Evolutionary conservation across 1,139 yeast genomes (phyloP).

Genomic region (Groenewaldozyma auringiensis): DNA sequence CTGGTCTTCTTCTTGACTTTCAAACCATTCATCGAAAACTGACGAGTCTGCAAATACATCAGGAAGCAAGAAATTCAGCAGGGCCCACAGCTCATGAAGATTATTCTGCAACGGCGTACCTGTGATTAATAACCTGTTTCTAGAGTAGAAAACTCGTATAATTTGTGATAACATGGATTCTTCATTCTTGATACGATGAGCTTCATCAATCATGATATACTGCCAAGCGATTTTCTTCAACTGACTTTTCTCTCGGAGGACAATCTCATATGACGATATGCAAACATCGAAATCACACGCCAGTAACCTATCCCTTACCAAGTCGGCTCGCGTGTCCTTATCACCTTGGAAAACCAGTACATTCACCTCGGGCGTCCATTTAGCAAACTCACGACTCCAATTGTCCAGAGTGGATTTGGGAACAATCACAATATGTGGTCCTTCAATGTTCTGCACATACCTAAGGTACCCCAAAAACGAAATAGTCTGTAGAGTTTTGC

Average conservation of each 20-base stretch:
- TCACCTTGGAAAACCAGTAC: slow-evolving; percentile 81
- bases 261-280: slow-evolving; percentile 87
- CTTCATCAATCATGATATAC: slow-evolving; percentile 90
- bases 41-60: slow-evolving; percentile 93
- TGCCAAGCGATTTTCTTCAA: slow-evolving; percentile 88
- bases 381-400: slow-evolving; percentile 89
- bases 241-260: slow-evolving; percentile 76
- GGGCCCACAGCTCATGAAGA: slow-evolving; percentile 92
- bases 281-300: slow-evolving; percentile 84
- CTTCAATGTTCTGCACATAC: slow-evolving; percentile 64
- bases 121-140: slow-evolving; percentile 77
- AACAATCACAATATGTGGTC: slow-evolving; percentile 87
- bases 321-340: slow-evolving; percentile 60
- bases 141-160: slow-evolving; percentile 76
- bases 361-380: slow-evolving; percentile 95
- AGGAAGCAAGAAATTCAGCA: slow-evolving; percentile 80
- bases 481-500: slow-evolving; percentile 90
- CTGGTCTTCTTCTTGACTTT: slow-evolving; percentile 45
- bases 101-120: slow-evolving; percentile 97
- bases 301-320: slow-evolving; percentile 53
- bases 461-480: slow-evolving; percentile 84
- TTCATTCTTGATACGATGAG: slow-evolving; percentile 93
- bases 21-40: slow-evolving; percentile 91
- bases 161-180: slow-evolving; percentile 88
- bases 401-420: slow-evolving; percentile 94